Conservation (phyloP, 768 basidiomycete species). For the Suillus placidus region DNA sequence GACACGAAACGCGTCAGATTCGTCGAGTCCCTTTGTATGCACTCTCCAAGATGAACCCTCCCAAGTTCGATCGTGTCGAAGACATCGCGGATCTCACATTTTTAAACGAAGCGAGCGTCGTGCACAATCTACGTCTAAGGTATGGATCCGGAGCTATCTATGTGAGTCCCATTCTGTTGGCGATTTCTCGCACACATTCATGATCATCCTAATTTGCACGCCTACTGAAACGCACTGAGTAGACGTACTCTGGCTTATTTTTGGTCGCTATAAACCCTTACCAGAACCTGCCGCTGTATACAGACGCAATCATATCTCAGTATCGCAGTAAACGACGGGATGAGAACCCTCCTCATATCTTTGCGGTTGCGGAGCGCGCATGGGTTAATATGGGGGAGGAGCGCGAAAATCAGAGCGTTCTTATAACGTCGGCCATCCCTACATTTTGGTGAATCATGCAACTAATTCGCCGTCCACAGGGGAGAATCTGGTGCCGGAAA, state of each 20-base stretch:
- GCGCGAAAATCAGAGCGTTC: conserved; percentile 94
- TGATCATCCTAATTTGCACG: conserved; percentile 14
- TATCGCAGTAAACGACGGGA: conserved; percentile 87
- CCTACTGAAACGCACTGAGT: conserved; percentile 19
- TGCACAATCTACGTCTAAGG: conserved; percentile 93
- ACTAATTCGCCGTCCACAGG: conserved; percentile 43
- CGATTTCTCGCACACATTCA: conserved; percentile 9
- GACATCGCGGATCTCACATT: conserved; percentile 99
- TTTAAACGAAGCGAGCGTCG: conserved; percentile 97
- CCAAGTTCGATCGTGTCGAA: conserved; percentile 96
- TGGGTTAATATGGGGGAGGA: conserved; percentile 99
- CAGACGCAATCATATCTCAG: conserved; percentile 83
- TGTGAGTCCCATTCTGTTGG: conserved; percentile 51
- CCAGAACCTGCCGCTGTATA: conserved; percentile 88
- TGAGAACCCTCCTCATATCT: conserved; percentile 96
- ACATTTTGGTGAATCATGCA: conserved; percentile 9
- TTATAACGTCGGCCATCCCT: conserved; percentile 81
- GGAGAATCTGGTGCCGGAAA: conserved; percentile 99
- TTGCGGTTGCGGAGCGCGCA: conserved; percentile 94
- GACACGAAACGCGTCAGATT: conserved; percentile 42
- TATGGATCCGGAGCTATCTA: conserved; percentile 93
- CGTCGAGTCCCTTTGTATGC: conserved; percentile 75
- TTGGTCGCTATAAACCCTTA: conserved; percentile 99
- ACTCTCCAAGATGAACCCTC: conserved; percentile 96
- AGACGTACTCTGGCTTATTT: conserved; percentile 97